Base-by-base conservation (phyloP, 352 stramenopile species). In the Globisporangium paroecandrum region DNA sequence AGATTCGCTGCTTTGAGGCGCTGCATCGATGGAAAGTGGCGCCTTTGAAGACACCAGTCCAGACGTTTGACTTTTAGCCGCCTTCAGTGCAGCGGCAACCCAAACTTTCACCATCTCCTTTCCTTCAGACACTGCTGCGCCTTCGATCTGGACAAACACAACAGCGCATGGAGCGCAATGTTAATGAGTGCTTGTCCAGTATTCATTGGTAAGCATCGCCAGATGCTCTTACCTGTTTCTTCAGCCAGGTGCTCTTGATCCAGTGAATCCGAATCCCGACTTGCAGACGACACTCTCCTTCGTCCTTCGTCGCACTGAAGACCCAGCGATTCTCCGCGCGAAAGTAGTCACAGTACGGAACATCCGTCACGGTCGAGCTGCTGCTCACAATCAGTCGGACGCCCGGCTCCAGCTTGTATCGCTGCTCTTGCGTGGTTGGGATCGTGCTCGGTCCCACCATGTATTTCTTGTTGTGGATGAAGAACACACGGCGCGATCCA, bases 391-490 rank as follows among this genome's bases (percentile, higher is more conserved):
- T 69, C n/a, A 96, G 74, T 7, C 78, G 81, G 36, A 58, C 76
- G 10, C 62, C 57, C 7, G 65, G 62, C 15, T 76, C 73, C 61
- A 85, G 90, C 41, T 75, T 72, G 71, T 89, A 94, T 24, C 86
- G 79, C 64, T 94, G 85, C 8, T 77, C 81, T 64, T 94, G 86
- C 18, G 69, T 69, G 1, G 88, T 96, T 1, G 88, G 88, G 60
- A 96, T 94, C 41, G 74, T 71, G 61, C 85, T 91, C 0, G 88
- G 86, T 0, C 88, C 88, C 20, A 96, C 83, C 71, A 96, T 91
- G 66, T 95, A 95, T 69, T 96, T 94, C 68, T 96, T 96, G 77
- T 96, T 93, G 79, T 93, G 86, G 1, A 71, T 85, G 64, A 89
- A 93, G 4, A 72, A 76, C 1, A 94, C 81, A 7, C 71, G 59